Percentiles rank a stretch among this genome's conserved stretches.
phyloP scores from a whole-genome alignment of 2,329 filamentous ascomycete genomes.

The Ciborinia camelliae region DNA sequence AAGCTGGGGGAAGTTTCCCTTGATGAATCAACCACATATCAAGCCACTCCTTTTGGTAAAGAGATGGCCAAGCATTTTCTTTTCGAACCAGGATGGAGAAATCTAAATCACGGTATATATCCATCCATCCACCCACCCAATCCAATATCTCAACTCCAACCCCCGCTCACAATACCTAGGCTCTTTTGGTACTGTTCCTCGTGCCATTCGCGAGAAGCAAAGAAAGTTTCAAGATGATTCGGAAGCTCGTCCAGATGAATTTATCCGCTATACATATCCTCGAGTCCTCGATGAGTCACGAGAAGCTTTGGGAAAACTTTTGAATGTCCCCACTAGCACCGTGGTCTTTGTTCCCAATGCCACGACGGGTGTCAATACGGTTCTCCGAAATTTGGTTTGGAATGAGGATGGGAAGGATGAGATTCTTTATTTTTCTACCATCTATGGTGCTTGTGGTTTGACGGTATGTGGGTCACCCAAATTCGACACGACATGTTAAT shows the following conservation, averaged over 20 bases:
- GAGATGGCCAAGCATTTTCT: conserved; percentile 39
- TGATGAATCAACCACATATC: conserved; percentile 23
- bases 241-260: conserved; percentile 70
- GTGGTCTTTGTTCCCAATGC: conserved; percentile 80
- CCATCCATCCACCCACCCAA: too few species aligned
- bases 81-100: conserved; percentile 36
- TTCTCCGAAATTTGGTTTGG: conserved; percentile 73
- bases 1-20: conserved; percentile 28
- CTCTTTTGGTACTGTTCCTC: conserved; percentile 77
- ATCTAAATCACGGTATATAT: conserved; percentile 40
- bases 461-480: conserved; percentile 48
- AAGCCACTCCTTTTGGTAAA: conserved; percentile 35
- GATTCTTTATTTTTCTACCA: conserved; percentile 67
- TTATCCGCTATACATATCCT: conserved; percentile 68
- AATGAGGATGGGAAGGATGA: conserved; percentile 59
- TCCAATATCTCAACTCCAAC: background rate
- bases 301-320: conserved; percentile 57
- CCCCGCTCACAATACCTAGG: conserved; percentile 41
- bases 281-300: conserved; percentile 62
- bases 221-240: conserved; percentile 62
- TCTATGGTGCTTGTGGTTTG: conserved; percentile 61
- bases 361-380: conserved; percentile 72
- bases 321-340: conserved; percentile 63
- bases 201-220: conserved; percentile 54
- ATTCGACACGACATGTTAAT: background rate